Evolutionary conservation across 306 rosid species (phyloP).

Genomic region (Rosa multiflora): DNA sequence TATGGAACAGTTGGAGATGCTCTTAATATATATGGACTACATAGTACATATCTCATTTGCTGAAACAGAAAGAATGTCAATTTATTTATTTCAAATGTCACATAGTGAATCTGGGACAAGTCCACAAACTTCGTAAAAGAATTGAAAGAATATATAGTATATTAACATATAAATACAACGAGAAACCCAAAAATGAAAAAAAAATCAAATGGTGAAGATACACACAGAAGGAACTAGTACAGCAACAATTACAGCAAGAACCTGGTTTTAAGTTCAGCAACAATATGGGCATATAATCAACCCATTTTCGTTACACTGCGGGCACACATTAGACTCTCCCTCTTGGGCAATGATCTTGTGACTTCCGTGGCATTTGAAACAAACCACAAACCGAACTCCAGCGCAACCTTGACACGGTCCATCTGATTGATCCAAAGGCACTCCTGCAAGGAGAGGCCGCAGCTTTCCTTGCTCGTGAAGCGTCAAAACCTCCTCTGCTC

Average conservation of each 20-base stretch:
- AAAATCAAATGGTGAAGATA: not conserved
- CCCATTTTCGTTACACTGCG: slow-evolving; percentile 82
- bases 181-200: not conserved
- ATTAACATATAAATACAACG: not conserved
- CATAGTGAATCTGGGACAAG: not conserved
- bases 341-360: slow-evolving; percentile 40
- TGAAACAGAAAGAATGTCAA: not conserved
- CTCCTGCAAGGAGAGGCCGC: slow-evolving; percentile 46
- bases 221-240: not conserved
- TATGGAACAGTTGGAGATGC: not conserved
- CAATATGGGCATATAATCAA: slow-evolving; percentile 75
- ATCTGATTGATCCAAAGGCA: slow-evolving; percentile 45
- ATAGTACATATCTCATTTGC: not conserved
- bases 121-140: slow-evolving; percentile 1
- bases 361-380: slow-evolving; percentile 80
- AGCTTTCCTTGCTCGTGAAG: slow-evolving; percentile 82
- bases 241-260: not conserved
- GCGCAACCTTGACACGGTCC: slow-evolving; percentile 75
- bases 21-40: not conserved
- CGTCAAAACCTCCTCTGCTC: slow-evolving; percentile 65
- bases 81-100: not conserved
- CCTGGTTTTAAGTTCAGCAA: slow-evolving; percentile 33
- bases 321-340: slow-evolving; percentile 41
- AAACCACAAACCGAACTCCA: slow-evolving; percentile 67
- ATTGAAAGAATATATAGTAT: slow-evolving; percentile 28